These are phyloP conservation scores for Coelastrella sp. DNA, from an alignment of 139 green algal species.

Conservation along the genomic window DNA sequence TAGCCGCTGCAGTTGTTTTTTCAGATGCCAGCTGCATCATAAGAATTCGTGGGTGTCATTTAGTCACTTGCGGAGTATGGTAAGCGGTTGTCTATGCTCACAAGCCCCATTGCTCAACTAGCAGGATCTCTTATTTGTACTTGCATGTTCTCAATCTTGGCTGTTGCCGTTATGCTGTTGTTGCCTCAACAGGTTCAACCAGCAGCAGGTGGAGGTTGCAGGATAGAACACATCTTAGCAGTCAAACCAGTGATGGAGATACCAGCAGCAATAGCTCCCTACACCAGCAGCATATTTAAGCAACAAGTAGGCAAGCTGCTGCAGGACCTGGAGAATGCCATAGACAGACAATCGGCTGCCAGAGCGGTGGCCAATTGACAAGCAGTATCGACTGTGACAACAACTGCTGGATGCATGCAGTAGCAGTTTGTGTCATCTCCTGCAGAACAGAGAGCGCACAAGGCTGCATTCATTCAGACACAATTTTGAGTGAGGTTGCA, in stretches of 20 bases:
- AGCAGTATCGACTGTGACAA: neutral
- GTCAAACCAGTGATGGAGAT: conserved; percentile 64
- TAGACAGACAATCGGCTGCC: neutral
- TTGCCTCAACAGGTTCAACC: conserved; percentile 42
- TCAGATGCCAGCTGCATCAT: too few species aligned
- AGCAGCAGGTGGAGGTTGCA: conserved; percentile 47
- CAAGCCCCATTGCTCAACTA: neutral
- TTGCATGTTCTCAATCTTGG: too few species aligned
- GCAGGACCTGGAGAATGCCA: conserved; percentile 47
- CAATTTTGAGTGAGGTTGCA: too few species aligned
- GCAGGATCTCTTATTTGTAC: too few species aligned
- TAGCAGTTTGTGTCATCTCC: too few species aligned
- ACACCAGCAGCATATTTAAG: conserved; percentile 64
- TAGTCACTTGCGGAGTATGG: too few species aligned
- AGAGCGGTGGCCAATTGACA: neutral
- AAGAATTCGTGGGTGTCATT: too few species aligned
- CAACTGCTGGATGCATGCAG: neutral
- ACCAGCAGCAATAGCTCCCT: conserved; percentile 53
- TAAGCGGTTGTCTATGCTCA: neutral
- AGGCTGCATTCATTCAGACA: too few species aligned
- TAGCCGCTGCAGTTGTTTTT: too few species aligned
- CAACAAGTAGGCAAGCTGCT: conserved; percentile 57
- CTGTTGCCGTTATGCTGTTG: neutral
- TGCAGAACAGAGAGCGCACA: too few species aligned
- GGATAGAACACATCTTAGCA: conserved; percentile 66